These are phyloP conservation scores for Tephrocybe sp. DNA, from an alignment of 768 basidiomycete species.

Conservation along the genomic window DNA sequence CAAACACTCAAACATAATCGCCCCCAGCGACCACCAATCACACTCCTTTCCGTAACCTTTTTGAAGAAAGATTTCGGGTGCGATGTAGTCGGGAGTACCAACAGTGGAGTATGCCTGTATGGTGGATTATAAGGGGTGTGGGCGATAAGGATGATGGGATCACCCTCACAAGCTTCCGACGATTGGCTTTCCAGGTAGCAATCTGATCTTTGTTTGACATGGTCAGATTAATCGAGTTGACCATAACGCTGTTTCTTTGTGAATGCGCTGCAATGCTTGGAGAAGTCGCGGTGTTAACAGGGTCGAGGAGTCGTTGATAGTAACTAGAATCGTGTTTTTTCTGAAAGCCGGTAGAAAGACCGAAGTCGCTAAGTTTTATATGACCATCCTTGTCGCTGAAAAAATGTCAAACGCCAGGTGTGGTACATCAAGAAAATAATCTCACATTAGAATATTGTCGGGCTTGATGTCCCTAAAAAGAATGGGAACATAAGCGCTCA, in stretches of 20 bases:
- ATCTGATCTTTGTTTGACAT: constrained; percentile 94
- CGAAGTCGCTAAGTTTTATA: constrained; percentile 97
- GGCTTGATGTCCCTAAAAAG: constrained; percentile 90
- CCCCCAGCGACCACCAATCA: constrained; percentile 99
- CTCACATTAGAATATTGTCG: constrained; percentile 78
- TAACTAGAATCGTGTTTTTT: constrained; percentile 97
- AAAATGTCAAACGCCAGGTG: neutral
- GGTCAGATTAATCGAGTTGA: constrained; percentile 95
- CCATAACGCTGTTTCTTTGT: constrained; percentile 92
- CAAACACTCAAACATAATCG: constrained; percentile 97
- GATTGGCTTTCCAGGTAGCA: constrained; percentile 98
- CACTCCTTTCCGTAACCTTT: constrained; percentile 98
- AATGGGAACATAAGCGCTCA: neutral
- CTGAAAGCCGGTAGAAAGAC: constrained; percentile 98
- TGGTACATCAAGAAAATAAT: constrained; percentile 34
- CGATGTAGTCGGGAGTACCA: constrained; percentile 95
- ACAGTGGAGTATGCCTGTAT: constrained; percentile 94
- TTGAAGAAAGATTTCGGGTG: constrained; percentile 95
- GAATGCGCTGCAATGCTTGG: constrained; percentile 41
- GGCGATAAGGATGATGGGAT: neutral
- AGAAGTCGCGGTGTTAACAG: constrained; percentile 48
- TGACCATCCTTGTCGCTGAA: constrained; percentile 87
- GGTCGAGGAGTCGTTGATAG: constrained; percentile 86
- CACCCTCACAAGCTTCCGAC: constrained; percentile 84
- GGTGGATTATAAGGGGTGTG: neutral